Evolutionary conservation across 192 early-diverging fungal species (phyloP), one percentile per base, ranked within the genome.

Genomic region (Phycomyces nitens): DNA sequence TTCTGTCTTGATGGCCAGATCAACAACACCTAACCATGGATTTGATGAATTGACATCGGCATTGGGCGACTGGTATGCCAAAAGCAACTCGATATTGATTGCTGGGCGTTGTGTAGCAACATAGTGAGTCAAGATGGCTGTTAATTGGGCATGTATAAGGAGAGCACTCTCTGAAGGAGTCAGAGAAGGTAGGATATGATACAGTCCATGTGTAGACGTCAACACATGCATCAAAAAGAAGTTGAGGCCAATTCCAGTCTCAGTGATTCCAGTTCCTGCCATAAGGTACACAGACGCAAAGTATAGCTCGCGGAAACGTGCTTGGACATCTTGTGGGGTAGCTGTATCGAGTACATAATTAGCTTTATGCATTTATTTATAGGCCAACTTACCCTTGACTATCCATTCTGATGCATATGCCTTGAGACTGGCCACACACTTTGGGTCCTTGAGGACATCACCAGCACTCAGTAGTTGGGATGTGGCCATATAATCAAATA

Each of bases 161-260:
- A 58, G 54, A 3, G 66, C 71, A 50, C 74, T 64, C 20, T 85
- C 73, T 9, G 71, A 64, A 34, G 77, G 64, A 0, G 77, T 22
- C 26, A 87, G 29, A 8, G 38, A 27, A 43, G 71, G 68, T 14
- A 77, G 53, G 12, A 72, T 43, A 14, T 78, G 72, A 40, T 82
- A 82, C 14, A 84, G 22, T 50, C 83, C 83, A 39, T 79, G 72
- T 9, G 71, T 57, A n/a, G 82, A 80, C 1, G 85, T 85, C 55
- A 85, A 50, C 40, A 71, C 68, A 64, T 87, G 85, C 70, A 78
- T 75, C 29, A 80, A 54, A 42, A 77, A 77, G 66, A 77, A 80
- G 56, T 80, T 73, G 7, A 73, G 56, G 16, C 75, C 81, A 64
- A 80, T 42, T 65, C 65, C 29, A 27, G 53, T 71, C 70, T 77